Evolutionary conservation across 768 basidiomycete species (phyloP).

Genomic region (Rubroboletus pulcherrimus): DNA sequence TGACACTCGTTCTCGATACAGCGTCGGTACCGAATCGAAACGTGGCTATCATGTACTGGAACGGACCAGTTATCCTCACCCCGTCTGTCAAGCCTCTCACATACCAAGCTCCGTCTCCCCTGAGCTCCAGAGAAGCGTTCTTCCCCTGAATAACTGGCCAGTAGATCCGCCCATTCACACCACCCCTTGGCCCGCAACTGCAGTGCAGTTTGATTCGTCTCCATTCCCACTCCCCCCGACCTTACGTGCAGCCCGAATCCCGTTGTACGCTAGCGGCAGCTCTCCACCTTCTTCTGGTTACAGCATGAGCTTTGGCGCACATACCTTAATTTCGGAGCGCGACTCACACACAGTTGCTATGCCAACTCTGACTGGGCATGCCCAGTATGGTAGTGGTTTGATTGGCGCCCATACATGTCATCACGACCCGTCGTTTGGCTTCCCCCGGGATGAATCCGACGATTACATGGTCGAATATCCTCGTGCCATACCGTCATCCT

Average conservation of each 20-base stretch:
- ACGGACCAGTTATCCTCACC: neutral
- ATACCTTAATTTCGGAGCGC: neutral
- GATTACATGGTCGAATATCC: neutral
- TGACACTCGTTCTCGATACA: conserved; percentile 10
- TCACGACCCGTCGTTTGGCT: neutral
- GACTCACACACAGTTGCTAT: neutral
- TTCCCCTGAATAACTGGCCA: neutral
- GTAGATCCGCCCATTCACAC: neutral
- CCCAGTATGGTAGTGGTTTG: neutral
- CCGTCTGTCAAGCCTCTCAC: neutral
- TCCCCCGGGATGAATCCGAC: neutral
- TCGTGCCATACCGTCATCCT: neutral
- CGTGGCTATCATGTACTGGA: neutral
- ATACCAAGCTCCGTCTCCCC: neutral
- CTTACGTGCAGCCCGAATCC: neutral
- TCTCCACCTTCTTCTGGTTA: neutral
- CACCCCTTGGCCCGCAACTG: neutral
- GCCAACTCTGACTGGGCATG: neutral
- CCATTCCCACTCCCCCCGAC: neutral
- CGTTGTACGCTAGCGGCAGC: neutral
- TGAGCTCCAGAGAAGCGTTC: neutral
- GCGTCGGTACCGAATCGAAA: neutral
- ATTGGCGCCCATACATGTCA: conserved; percentile 1
- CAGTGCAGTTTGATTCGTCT: neutral
- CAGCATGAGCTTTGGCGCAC: neutral